phyloP scores from a whole-genome alignment of 2,329 filamentous ascomycete genomes.

The Fusarium piperis region DNA sequence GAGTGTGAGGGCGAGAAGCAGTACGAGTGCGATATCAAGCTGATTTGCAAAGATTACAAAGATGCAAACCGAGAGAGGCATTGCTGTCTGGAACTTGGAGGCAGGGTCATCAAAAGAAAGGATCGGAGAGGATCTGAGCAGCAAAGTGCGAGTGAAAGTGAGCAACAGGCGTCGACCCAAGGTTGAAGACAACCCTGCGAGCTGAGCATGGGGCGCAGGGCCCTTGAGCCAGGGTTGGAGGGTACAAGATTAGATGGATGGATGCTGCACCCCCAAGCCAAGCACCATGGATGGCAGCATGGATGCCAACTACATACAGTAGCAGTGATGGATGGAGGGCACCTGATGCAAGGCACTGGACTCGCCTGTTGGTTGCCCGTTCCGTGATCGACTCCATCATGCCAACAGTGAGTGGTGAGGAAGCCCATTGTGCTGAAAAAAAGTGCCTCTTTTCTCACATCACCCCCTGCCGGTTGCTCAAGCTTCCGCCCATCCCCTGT shows the following conservation, averaged over 20 bases:
- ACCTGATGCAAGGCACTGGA: constrained; percentile 40
- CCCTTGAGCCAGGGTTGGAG: constrained; percentile 28
- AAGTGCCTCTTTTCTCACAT: constrained; percentile 24
- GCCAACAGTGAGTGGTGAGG: neutral
- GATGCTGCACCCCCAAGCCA: neutral
- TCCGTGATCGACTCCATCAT: neutral
- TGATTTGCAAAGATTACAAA: constrained; percentile 29
- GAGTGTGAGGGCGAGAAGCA: constrained; percentile 20
- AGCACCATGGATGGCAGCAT: neutral
- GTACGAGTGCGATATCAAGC: constrained; percentile 32
- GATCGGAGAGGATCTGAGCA: constrained; percentile 18
- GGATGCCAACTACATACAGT: neutral
- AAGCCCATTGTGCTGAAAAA: neutral
- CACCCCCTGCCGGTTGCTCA: constrained; percentile 28
- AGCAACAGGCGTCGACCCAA: constrained; percentile 30
- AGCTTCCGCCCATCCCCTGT: constrained; percentile 34
- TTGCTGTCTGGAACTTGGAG: constrained; percentile 32
- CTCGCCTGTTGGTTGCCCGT: constrained; percentile 1
- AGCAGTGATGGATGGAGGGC: neutral
- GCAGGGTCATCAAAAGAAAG: constrained; percentile 20
- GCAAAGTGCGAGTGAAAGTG: constrained; percentile 12
- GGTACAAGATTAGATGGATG: constrained; percentile 30
- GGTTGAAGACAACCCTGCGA: constrained; percentile 42
- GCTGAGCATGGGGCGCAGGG: constrained; percentile 47
- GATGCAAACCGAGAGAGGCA: constrained; percentile 43